Evolutionary conservation across 202 grass and related monocot genomes (phyloP), one percentile per base, ranked within the genome.

Genomic region (Cymbopogon flexuosus): DNA sequence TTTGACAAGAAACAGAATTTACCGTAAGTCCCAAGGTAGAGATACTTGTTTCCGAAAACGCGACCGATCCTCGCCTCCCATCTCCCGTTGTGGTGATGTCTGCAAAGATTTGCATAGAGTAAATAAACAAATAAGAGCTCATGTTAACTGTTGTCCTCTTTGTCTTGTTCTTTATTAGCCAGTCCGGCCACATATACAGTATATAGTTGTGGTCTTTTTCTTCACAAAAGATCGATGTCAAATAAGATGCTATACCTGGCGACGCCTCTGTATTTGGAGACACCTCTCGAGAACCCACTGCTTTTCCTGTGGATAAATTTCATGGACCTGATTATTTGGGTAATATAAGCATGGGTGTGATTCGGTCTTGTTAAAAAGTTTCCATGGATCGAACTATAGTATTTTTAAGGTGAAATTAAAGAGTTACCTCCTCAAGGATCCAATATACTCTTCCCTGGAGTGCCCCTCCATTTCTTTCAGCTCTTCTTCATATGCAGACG

Each of bases 1-100:
- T 5, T 70, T 5, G 1, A 5, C 34, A 73, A 76, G 40, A 23
- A 72, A 79, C 1, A 52, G 2, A 83, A 80, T 62, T 19, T 91
- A 97, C 94, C 94, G 16, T 94, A 97, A 22, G 94, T 97, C 62
- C 94, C 94, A 22, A 97, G 94, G 82, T 97, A 97, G 40, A 97
- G 94, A 41, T 97, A 97, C 83, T 94, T 97, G 78, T 97, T 97
- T n/a, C 94, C 94, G 19, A 92, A 91, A 23, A 97, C 92, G 4
- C 94, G 82, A 2, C 94, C 94, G 31, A 97, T 94, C 79, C 94
- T 86, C 56, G 94, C 94, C 69, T 97, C 94, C 94, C 94, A 97
- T 91, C 82, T 97, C 29, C 92, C 94, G 58, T 94, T 97, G 54
- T 97, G 91, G 35, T 97, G 94, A 76, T 97, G 94, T 35, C 94